Base-by-base conservation (phyloP, 1,284 basidiomycete species). In the Heterobasidion parviporum region DNA sequence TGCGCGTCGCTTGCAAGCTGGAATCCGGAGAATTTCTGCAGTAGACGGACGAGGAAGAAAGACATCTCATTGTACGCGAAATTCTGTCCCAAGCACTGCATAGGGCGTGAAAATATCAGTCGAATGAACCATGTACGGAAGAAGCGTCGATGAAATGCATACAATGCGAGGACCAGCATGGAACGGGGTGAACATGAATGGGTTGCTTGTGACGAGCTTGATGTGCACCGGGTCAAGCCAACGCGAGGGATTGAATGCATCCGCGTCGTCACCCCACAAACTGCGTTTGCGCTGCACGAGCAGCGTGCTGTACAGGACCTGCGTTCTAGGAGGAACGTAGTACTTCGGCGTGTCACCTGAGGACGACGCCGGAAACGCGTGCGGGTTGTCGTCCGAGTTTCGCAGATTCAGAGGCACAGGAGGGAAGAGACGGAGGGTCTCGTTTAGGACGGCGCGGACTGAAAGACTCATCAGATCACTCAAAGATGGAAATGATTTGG, bases 51-150 rank as follows among this genome's bases (percentile, higher is more conserved):
- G 18, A 87, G 74, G 65, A 85, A 80, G 63, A 80, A 86, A 3
- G 81, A 80, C 45, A 80, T 77, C 64, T 87, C 81, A 61, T 85
- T 85, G 60, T 81, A 81, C 3, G 85, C 85, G 58, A 83, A 85
- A 60, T 84, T 80, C 63, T 85, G 82, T 4, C 84, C 84, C 14
- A 86, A 67, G 61, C 83, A 85, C 82, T 85, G 59, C 16, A 20
- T 41, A 8, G 45, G 12, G 50, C 36, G 53, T 53, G 5, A 57
- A 36, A 54, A 52, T 46, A 50, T 56, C 55, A 54, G 14, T 48
- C 14, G 3, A 4, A 33, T 20, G 8, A 4, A 10, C 18, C 18
- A 46, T 45, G 45, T 67, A 57, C 52, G 65, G 64, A 12, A 62
- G 62, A 20, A 65, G 56, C 4, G 26, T 6, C 4, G 35, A 26